Conservation (phyloP, 805 yeast genomes). For the Kodamaea jinghongensis region DNA sequence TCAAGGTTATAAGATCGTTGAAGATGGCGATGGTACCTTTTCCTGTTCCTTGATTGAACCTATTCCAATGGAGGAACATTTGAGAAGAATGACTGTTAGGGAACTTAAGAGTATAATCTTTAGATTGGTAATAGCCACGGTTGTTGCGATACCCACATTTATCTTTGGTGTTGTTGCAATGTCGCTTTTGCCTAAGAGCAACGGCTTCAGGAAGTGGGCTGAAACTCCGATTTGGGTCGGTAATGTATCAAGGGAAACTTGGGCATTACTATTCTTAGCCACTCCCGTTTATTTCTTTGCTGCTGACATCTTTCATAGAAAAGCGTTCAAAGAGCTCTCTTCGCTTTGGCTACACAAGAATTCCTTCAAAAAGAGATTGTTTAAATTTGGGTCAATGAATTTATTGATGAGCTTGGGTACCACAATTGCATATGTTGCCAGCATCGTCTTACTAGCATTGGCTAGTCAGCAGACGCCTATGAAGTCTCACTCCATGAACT, state of each 20-base stretch:
- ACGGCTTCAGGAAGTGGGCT: constrained; percentile 49
- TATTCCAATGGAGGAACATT: constrained; percentile 61
- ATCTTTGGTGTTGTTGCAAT: constrained; percentile 67
- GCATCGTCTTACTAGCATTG: constrained; percentile 53
- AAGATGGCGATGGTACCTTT: constrained; percentile 33
- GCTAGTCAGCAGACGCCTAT: constrained; percentile 33
- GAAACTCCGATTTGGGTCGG: constrained; percentile 64
- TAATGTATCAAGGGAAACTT: constrained; percentile 56
- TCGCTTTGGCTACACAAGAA: constrained; percentile 57
- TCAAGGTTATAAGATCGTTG: constrained; percentile 18
- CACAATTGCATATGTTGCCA: constrained; percentile 65
- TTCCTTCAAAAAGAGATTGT: constrained; percentile 52
- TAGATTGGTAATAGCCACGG: constrained; percentile 48
- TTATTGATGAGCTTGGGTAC: constrained; percentile 72
- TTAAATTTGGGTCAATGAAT: constrained; percentile 78
- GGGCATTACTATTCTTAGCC: constrained; percentile 63
- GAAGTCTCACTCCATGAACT: constrained; percentile 45
- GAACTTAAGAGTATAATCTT: constrained; percentile 47
- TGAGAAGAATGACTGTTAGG: constrained; percentile 44
- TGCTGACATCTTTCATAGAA: constrained; percentile 68
- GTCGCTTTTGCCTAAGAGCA: constrained; percentile 49
- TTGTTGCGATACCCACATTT: constrained; percentile 66
- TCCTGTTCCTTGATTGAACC: constrained; percentile 53
- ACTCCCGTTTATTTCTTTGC: constrained; percentile 75
- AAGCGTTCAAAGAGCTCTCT: constrained; percentile 58